phyloP scores from a whole-genome alignment of 2,329 filamentous ascomycete species.

The Davidsoniella australis region DNA sequence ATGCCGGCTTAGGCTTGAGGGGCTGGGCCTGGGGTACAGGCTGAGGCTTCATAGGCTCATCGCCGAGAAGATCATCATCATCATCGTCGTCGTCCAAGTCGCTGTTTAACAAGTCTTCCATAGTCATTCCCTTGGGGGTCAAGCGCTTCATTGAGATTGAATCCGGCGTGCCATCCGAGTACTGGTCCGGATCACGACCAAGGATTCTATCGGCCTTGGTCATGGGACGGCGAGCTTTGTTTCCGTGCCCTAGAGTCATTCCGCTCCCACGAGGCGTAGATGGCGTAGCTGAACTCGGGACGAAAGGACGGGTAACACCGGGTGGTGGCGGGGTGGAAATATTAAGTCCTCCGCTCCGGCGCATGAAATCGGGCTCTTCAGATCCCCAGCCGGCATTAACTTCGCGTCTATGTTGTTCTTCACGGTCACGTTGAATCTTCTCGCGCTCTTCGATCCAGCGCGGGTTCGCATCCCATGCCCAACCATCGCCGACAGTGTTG shows the following conservation, averaged over 20 bases:
- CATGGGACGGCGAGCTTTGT: slow-evolving; percentile 21
- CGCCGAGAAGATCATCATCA: slow-evolving; percentile 23
- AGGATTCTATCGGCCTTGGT: slow-evolving; percentile 43
- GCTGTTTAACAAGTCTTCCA: slow-evolving; percentile 25
- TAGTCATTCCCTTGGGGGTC: slow-evolving; percentile 27
- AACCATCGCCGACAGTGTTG: slow-evolving; percentile 82
- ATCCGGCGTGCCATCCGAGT: slow-evolving; percentile 29
- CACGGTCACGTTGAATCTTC: slow-evolving; percentile 37
- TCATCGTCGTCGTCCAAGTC: slow-evolving; percentile 19
- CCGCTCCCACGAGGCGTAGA: slow-evolving; percentile 12
- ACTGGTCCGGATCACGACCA: slow-evolving; percentile 38
- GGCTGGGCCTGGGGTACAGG: slow-evolving; percentile 1
- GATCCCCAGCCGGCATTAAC: slow-evolving; percentile 50
- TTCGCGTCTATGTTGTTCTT: slow-evolving; percentile 46
- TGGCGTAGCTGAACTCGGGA: slow-evolving; percentile 15
- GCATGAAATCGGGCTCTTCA: slow-evolving; percentile 16
- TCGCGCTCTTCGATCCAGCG: slow-evolving; percentile 62
- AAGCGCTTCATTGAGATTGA: slow-evolving; percentile 30
- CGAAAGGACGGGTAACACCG: slow-evolving; percentile 18
- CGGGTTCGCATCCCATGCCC: slow-evolving; percentile 76
- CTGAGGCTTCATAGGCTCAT: slow-evolving; percentile 6
- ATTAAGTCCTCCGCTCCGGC: slow-evolving; percentile 11
- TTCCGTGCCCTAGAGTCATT: slow-evolving; percentile 9
- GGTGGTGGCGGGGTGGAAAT: slow-evolving; percentile 14
- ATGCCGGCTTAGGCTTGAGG: not conserved